Conservation (phyloP, 331 rosid species). For the Saraca asoca region DNA sequence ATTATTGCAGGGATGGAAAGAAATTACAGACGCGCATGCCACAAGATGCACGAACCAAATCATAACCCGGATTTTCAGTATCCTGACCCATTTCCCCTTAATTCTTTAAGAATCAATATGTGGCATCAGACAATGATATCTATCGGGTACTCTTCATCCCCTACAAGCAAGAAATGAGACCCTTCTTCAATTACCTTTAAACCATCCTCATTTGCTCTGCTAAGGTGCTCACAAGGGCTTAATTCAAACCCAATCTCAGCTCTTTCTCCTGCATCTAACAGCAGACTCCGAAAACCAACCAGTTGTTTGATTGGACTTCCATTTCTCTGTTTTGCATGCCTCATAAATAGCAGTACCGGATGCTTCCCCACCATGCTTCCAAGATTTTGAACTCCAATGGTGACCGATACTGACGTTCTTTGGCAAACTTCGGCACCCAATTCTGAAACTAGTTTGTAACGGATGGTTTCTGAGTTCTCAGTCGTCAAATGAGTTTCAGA, state of each 20-base stretch:
- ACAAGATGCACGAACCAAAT: too few species aligned
- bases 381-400: slow-evolving; percentile 48
- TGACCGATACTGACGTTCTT: slow-evolving; percentile 45
- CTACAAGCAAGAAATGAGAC: slow-evolving; percentile 60
- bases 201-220: slow-evolving; percentile 67
- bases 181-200: slow-evolving; percentile 68
- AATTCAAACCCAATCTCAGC: slow-evolving; percentile 47
- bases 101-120: too few species aligned
- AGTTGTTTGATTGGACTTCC: slow-evolving; percentile 65
- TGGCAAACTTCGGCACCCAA: slow-evolving; percentile 51
- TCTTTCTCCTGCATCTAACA: slow-evolving; percentile 44
- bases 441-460: slow-evolving; percentile 56
- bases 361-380: slow-evolving; percentile 78
- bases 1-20: too few species aligned
- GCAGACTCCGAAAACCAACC: slow-evolving; percentile 69
- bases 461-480: slow-evolving; percentile 42
- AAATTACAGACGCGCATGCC: too few species aligned
- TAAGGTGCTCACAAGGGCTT: slow-evolving; percentile 70
- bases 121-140: too few species aligned
- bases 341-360: slow-evolving; percentile 60
- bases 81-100: too few species aligned
- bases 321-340: slow-evolving; percentile 33
- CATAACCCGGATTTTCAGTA: too few species aligned
- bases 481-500: slow-evolving; percentile 39
- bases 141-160: slow-evolving; percentile 53